Evolutionary conservation across 148 eudicot genomes (phyloP).

Genomic region (Heliosperma pusillum): DNA sequence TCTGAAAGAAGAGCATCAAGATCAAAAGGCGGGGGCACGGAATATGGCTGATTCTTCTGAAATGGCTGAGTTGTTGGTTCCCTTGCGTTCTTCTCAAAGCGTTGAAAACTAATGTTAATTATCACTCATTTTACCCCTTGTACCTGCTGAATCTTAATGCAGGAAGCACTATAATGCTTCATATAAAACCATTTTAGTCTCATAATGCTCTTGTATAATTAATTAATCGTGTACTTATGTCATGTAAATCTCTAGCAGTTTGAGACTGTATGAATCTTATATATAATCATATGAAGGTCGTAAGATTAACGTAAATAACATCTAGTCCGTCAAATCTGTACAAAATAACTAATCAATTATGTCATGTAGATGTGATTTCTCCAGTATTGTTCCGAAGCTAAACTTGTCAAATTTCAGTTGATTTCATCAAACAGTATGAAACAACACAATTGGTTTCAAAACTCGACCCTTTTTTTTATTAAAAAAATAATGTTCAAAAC

Average conservation of each 20-base stretch:
- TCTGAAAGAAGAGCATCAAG: not conserved
- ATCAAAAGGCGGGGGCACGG: not conserved
- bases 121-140: not conserved
- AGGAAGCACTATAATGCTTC: not conserved
- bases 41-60: not conserved
- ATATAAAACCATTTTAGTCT: not conserved
- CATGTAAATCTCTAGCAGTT: not conserved
- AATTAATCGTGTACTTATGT: not conserved
- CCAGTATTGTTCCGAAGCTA: too few species aligned
- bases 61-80: constrained; percentile 7
- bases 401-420: too few species aligned
- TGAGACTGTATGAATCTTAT: not conserved
- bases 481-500: too few species aligned
- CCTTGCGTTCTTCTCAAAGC: constrained; percentile 15
- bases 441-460: too few species aligned
- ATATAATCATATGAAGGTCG: not conserved
- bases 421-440: too few species aligned
- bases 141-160: not conserved
- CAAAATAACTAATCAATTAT: not conserved
- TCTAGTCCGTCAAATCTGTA: not conserved
- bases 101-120: not conserved
- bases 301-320: not conserved
- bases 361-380: too few species aligned
- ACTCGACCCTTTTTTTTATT: too few species aligned
- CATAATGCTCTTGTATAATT: not conserved